phyloP scores from a whole-genome alignment of 768 basidiomycete species.

The Lactarius deliciosus region DNA sequence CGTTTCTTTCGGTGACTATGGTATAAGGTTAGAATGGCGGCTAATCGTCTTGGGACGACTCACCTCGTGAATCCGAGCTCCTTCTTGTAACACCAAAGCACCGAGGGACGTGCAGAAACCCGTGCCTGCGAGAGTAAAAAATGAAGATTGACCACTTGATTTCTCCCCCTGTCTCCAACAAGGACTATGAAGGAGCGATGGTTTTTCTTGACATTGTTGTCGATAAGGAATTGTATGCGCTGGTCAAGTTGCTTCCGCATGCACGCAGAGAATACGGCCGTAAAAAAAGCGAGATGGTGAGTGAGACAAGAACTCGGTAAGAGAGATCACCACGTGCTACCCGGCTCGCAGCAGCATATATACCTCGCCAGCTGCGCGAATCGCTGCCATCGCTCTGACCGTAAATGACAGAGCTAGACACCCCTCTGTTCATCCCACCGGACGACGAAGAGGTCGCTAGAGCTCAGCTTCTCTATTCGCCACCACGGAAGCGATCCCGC shows the following conservation, averaged over 20 bases:
- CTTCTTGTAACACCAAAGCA: constrained; percentile 99
- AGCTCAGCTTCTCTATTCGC: constrained; percentile 25
- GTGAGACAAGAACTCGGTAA: neutral
- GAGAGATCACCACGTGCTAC: constrained; percentile 18
- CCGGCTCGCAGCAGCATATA: neutral
- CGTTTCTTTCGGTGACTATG: constrained; percentile 91
- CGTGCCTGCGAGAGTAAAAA: constrained; percentile 90
- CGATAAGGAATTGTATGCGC: constrained; percentile 88
- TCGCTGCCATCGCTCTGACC: neutral
- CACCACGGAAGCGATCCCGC: constrained; percentile 27
- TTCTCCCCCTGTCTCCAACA: constrained; percentile 90
- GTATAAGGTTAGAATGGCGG: neutral
- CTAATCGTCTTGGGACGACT: constrained; percentile 32
- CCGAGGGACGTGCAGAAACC: constrained; percentile 84
- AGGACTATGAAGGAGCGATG: constrained; percentile 95
- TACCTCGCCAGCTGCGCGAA: neutral
- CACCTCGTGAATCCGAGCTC: constrained; percentile 94
- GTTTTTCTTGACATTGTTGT: constrained; percentile 90
- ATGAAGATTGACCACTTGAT: constrained; percentile 97
- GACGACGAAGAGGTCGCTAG: constrained; percentile 23
- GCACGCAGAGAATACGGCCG: constrained; percentile 42
- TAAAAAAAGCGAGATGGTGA: neutral
- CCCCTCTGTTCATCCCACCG: constrained; percentile 29
- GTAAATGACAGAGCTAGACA: constrained; percentile 27
- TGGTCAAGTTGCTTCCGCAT: constrained; percentile 92